phyloP scores from a whole-genome alignment of 495 filamentous ascomycete genomes.

The Gamarada debralockiae region DNA sequence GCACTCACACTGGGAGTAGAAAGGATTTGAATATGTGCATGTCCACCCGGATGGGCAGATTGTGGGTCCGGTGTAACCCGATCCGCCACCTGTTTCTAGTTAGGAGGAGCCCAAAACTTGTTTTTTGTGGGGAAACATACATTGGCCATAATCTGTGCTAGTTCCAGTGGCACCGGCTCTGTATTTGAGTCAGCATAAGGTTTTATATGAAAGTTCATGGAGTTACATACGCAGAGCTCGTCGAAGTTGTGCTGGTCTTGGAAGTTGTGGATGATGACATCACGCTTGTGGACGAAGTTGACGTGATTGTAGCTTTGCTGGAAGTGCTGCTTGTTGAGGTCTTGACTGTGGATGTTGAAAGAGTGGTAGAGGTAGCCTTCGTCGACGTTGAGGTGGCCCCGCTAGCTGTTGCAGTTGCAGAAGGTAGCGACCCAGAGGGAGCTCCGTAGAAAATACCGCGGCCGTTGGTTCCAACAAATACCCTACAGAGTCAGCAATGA shows the following conservation, averaged over 20 bases:
- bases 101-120: too few species aligned
- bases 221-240: neutral
- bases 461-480: slow-evolving; percentile 57
- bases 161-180: neutral
- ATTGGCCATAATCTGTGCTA: neutral
- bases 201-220: neutral
- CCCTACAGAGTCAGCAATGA: slow-evolving; percentile 31
- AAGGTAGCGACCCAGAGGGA: slow-evolving; percentile 2
- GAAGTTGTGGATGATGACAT: neutral
- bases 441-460: slow-evolving; percentile 46
- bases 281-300: slow-evolving; percentile 1
- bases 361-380: slow-evolving; percentile 9
- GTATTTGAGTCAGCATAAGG: neutral
- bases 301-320: neutral
- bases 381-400: neutral
- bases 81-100: too few species aligned
- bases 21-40: slow-evolving; percentile 20
- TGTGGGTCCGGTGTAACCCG: slow-evolving; percentile 15
- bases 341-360: slow-evolving; percentile 10
- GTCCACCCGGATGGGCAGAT: slow-evolving; percentile 16
- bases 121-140: too few species aligned
- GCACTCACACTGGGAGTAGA: slow-evolving; percentile 55
- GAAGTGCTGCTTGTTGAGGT: slow-evolving; percentile 3
- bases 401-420: neutral
- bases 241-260: slow-evolving; percentile 1